These are phyloP conservation scores for Physaria fendleri DNA, from an alignment of 345 rosid genomes.

Conservation along the genomic window DNA sequence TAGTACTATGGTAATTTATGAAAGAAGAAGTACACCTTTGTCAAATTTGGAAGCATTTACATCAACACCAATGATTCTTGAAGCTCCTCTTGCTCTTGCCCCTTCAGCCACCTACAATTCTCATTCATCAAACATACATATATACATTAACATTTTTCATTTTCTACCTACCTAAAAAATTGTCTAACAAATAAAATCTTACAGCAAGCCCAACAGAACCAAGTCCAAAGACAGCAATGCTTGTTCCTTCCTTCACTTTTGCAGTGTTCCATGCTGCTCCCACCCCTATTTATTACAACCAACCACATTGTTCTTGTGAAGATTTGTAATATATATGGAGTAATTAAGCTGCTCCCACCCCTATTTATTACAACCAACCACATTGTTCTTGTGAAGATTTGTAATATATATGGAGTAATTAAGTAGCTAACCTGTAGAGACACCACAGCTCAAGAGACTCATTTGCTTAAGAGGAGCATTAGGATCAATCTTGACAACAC, in stretches of 20 bases:
- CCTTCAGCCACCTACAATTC: constrained; percentile 52
- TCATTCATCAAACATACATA: constrained; percentile 4
- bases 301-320: too few species aligned
- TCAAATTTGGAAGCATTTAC: constrained; percentile 41
- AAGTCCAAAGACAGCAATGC: constrained; percentile 57
- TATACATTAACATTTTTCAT: neutral
- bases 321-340: too few species aligned
- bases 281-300: too few species aligned
- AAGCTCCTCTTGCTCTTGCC: constrained; percentile 57
- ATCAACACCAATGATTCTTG: constrained; percentile 59
- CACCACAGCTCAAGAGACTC: constrained; percentile 62
- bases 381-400: too few species aligned
- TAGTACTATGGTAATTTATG: neutral
- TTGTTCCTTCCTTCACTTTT: constrained; percentile 49
- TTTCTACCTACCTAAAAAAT: too few species aligned
- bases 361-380: too few species aligned
- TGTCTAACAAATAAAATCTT: constrained; percentile 6
- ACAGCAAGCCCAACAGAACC: constrained; percentile 73
- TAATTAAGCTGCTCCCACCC: too few species aligned
- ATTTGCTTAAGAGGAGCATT: constrained; percentile 45
- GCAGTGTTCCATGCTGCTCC: constrained; percentile 75
- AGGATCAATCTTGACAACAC: constrained; percentile 46
- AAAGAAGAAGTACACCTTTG: constrained; percentile 35
- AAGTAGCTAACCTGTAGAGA: constrained; percentile 48
- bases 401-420: too few species aligned